Percentiles rank a stretch among this genome's conserved stretches.
Evolutionary conservation across 139 green algal species (phyloP).

Genomic region (Pycnococcus provasolii): DNA sequence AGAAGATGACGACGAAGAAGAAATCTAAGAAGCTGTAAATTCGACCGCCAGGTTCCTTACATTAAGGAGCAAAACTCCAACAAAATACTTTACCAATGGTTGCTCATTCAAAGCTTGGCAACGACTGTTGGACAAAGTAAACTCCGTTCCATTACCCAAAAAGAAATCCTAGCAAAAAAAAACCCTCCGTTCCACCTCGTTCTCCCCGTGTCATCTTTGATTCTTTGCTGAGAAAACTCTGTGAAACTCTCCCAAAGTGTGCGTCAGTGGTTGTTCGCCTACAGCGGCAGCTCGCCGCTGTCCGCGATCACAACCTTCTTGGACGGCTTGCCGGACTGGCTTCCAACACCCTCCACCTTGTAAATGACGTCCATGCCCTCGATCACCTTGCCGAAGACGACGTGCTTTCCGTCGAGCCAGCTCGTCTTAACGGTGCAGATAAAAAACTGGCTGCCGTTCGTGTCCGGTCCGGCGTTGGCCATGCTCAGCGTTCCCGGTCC

Average conservation of each 20-base stretch:
- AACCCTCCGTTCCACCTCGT: no score
- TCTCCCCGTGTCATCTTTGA: no score
- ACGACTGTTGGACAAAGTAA: no score
- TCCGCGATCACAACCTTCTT: slow-evolving; percentile 67
- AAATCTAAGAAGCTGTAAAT: no score
- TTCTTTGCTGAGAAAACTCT: no score
- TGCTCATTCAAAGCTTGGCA: no score
- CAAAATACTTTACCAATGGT: no score
- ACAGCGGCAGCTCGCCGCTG: slow-evolving; percentile 49
- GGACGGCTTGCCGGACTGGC: slow-evolving; percentile 50
- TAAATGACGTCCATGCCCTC: slow-evolving; percentile 89
- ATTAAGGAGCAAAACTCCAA: no score
- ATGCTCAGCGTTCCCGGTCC: slow-evolving; percentile 61
- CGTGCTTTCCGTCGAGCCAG: slow-evolving; percentile 55
- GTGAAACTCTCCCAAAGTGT: neutral
- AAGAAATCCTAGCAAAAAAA: no score
- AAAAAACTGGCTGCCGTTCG: slow-evolving; percentile 62
- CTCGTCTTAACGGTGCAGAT: slow-evolving; percentile 37
- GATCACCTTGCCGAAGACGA: slow-evolving; percentile 89
- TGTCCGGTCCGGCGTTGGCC: slow-evolving; percentile 69
- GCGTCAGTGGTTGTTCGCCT: neutral
- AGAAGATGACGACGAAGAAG: no score
- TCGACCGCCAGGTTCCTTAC: no score
- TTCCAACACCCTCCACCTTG: slow-evolving; percentile 75
- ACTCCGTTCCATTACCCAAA: no score